Conservation (phyloP, 2,329 filamentous ascomycete genomes). For the Cladosporium sp. region DNA sequence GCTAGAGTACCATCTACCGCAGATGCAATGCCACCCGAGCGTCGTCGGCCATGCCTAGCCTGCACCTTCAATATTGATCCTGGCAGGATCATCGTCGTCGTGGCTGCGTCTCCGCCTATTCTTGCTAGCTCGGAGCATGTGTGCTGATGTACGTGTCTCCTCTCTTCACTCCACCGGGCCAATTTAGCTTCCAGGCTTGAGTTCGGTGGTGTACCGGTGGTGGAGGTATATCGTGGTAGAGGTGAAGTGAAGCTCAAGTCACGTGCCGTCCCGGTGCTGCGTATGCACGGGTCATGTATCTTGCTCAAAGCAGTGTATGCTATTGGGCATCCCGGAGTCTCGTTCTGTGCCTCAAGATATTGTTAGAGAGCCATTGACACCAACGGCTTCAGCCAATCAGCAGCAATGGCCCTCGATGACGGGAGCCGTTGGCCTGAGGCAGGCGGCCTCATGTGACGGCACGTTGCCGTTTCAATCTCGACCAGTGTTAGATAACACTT, state of each 20-base stretch:
- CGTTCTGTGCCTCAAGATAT: conserved; percentile 10
- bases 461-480: background rate
- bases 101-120: conserved; percentile 42
- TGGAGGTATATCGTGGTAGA: conserved; percentile 9
- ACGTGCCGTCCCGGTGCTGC: conserved; percentile 8
- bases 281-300: conserved; percentile 9
- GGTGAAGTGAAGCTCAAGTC: conserved; percentile 12
- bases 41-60: conserved; percentile 36
- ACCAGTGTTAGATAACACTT: background rate
- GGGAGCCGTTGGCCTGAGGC: conserved; percentile 4
- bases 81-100: conserved; percentile 29
- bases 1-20: conserved; percentile 26
- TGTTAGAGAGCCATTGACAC: conserved; percentile 9
- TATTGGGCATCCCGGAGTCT: conserved; percentile 9
- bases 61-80: conserved; percentile 38
- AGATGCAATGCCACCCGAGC: conserved; percentile 41
- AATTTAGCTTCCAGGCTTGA: conserved; percentile 17
- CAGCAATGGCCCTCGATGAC: background rate
- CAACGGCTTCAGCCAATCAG: conserved; percentile 5
- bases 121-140: conserved; percentile 33
- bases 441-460: conserved; percentile 2
- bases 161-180: conserved; percentile 11
- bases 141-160: conserved; percentile 28
- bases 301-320: conserved; percentile 5
- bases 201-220: conserved; percentile 16